Evolutionary conservation across 306 rosid species (phyloP).

Genomic region (Glycyrrhiza uralensis): DNA sequence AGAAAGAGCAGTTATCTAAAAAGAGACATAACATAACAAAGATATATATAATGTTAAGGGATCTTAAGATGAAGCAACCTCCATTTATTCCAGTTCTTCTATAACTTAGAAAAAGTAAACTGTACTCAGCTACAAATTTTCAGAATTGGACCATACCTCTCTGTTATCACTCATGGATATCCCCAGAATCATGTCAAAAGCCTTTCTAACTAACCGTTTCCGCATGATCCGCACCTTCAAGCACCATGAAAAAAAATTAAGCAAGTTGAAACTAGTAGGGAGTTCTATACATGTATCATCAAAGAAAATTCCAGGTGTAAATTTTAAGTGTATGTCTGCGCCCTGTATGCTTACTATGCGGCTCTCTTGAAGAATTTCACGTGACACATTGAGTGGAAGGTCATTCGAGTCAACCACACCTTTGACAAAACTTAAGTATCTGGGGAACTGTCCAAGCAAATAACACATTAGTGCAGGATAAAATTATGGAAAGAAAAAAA

Average conservation of each 20-base stretch:
- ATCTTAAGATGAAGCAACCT: neutral
- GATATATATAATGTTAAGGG: neutral
- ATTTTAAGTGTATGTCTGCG: neutral
- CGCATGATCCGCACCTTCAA: constrained; percentile 93
- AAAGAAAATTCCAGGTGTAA: neutral
- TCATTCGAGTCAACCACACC: constrained; percentile 97
- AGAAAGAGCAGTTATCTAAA: neutral
- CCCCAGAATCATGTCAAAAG: constrained; percentile 96
- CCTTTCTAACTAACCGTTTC: constrained; percentile 90
- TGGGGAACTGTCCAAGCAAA: constrained; percentile 69
- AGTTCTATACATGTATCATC: neutral
- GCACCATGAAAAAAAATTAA: constrained; percentile 18
- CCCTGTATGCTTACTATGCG: constrained; percentile 62
- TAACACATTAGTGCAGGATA: constrained; percentile 14
- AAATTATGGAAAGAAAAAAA: neutral
- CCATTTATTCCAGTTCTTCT: neutral
- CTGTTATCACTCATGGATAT: constrained; percentile 88
- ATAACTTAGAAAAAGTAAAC: neutral
- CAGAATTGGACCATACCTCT: constrained; percentile 53
- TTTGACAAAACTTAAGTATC: constrained; percentile 88
- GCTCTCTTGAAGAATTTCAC: constrained; percentile 99
- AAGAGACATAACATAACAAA: neutral
- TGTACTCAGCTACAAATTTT: neutral
- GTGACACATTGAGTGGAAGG: constrained; percentile 97
- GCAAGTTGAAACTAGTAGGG: neutral